Conservation (phyloP, 2,329 filamentous ascomycete species). For the Neoarthrinium moseri region DNA sequence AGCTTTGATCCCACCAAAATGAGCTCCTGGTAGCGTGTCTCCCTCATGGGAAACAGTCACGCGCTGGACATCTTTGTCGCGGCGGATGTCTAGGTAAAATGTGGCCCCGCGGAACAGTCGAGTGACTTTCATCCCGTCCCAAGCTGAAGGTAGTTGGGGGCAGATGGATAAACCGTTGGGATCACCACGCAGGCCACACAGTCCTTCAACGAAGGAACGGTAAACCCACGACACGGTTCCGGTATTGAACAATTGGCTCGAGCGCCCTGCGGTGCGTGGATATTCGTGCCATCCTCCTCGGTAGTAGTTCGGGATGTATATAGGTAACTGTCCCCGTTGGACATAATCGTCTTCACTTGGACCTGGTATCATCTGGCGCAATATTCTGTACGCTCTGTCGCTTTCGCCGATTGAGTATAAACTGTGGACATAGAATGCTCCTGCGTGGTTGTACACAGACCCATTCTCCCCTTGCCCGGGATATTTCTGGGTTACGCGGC, state of each 20-base stretch:
- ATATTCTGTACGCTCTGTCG: conserved; percentile 48
- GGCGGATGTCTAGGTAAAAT: conserved; percentile 44
- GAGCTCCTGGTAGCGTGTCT: conserved; percentile 34
- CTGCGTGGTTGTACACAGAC: conserved; percentile 57
- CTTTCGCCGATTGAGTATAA: conserved; percentile 48
- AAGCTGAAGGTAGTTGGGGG: conserved; percentile 50
- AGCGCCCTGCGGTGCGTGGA: conserved; percentile 52
- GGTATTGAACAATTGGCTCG: conserved; percentile 58
- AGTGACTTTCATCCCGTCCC: conserved; percentile 45
- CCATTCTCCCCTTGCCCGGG: conserved; percentile 58
- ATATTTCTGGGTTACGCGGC: conserved; percentile 58
- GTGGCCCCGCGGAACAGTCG: conserved; percentile 50
- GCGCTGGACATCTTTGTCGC: conserved; percentile 34
- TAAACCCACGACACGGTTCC: conserved; percentile 58
- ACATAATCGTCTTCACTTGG: conserved; percentile 48
- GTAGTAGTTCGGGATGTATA: conserved; percentile 61
- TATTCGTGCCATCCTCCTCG: conserved; percentile 47
- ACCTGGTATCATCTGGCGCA: conserved; percentile 54
- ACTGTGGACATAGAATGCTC: conserved; percentile 53
- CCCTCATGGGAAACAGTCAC: conserved; percentile 39
- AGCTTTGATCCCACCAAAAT: conserved; percentile 38
- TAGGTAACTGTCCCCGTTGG: conserved; percentile 53
- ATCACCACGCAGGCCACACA: conserved; percentile 53
- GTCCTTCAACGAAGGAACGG: conserved; percentile 52
- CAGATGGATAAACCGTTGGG: conserved; percentile 42